phyloP scores from a whole-genome alignment of 2,329 filamentous ascomycete genomes.

The Fusarium sp. region DNA sequence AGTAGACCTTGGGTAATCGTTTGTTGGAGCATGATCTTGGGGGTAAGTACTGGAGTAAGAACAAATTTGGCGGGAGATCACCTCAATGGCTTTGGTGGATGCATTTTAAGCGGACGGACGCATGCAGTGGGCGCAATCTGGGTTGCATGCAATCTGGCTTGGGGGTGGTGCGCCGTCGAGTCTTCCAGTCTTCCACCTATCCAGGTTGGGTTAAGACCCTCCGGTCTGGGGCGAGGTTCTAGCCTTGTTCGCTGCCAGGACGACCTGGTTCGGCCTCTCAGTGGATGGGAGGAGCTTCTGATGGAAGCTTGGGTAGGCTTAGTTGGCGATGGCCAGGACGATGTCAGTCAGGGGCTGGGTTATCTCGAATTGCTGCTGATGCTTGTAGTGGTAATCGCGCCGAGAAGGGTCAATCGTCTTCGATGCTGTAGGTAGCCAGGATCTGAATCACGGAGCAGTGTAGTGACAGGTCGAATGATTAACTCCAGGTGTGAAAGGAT shows the following conservation, averaged over 20 bases:
- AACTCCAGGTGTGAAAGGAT: background rate
- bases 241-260: slow-evolving; percentile 39
- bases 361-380: slow-evolving; percentile 29
- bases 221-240: slow-evolving; percentile 41
- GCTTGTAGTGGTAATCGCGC: slow-evolving; percentile 19
- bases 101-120: slow-evolving; percentile 30
- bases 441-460: slow-evolving; percentile 2
- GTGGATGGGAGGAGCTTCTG: slow-evolving; percentile 36
- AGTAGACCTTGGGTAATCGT: background rate
- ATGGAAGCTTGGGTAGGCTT: slow-evolving; percentile 36
- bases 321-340: slow-evolving; percentile 33
- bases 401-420: slow-evolving; percentile 5
- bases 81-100: slow-evolving; percentile 41
- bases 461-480: background rate
- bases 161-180: slow-evolving; percentile 41
- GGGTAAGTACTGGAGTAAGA: slow-evolving; percentile 12
- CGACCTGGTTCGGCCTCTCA: slow-evolving; percentile 36
- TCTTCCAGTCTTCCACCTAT: slow-evolving; percentile 41
- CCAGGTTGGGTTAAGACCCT: slow-evolving; percentile 41
- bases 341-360: slow-evolving; percentile 42
- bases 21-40: slow-evolving; percentile 12
- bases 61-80: slow-evolving; percentile 44
- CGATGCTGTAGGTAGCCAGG: background rate
- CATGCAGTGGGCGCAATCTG: slow-evolving; percentile 38
- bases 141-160: slow-evolving; percentile 34